phyloP scores from a whole-genome alignment of 208 protist genomes.

The Leishmania martiniquensis region DNA sequence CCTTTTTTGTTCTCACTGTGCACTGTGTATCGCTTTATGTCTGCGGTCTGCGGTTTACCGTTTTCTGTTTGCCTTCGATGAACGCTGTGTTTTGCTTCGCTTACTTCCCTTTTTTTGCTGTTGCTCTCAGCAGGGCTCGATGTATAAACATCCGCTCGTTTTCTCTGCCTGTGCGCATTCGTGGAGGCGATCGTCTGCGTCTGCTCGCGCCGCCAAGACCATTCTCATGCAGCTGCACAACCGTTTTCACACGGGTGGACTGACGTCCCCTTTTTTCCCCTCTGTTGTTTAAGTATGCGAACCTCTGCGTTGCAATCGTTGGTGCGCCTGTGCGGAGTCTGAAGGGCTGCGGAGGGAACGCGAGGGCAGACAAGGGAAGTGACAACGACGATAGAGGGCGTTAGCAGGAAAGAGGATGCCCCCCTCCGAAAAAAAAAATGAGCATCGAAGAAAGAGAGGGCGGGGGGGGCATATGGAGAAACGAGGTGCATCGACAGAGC shows the following conservation, averaged over 20 bases:
- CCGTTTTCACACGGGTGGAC: background rate
- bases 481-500: background rate
- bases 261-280: background rate
- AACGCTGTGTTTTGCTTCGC: background rate
- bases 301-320: too few relatives aligned
- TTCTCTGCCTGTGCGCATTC: background rate
- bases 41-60: background rate
- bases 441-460: conserved; percentile 2
- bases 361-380: background rate
- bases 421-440: background rate
- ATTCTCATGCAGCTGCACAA: background rate
- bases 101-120: background rate
- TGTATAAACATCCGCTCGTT: background rate
- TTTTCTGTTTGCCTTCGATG: background rate
- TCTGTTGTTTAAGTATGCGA: too few relatives aligned
- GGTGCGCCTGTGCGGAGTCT: background rate
- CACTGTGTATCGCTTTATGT: background rate
- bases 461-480: too few relatives aligned
- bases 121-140: background rate
- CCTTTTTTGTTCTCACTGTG: background rate
- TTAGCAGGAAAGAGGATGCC: too few relatives aligned
- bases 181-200: background rate
- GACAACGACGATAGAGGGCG: background rate
- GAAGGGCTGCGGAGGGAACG: background rate
- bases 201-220: background rate